Percentiles rank a stretch among this genome's conserved stretches.
These are phyloP conservation scores for Pistacia integerrima DNA, from an alignment of 345 rosid species.

Conservation along the genomic window DNA sequence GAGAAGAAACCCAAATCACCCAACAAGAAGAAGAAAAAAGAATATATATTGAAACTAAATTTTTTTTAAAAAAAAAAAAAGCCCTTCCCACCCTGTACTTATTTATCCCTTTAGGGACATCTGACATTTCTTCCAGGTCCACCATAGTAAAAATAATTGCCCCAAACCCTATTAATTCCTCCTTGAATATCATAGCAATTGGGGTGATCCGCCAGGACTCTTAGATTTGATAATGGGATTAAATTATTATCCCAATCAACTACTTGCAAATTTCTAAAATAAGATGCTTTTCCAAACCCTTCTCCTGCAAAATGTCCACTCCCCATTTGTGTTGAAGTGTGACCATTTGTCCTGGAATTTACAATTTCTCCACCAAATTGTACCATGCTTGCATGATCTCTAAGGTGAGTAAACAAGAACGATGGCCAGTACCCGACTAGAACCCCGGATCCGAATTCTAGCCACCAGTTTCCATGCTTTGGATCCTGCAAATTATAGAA, in stretches of 20 bases:
- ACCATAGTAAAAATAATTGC: slow-evolving; percentile 90
- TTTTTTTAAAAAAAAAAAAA: slow-evolving; percentile 13
- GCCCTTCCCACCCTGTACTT: slow-evolving; percentile 12
- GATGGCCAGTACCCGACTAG: slow-evolving; percentile 97
- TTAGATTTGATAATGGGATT: slow-evolving; percentile 63
- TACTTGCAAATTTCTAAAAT: slow-evolving; percentile 80
- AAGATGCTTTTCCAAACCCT: slow-evolving; percentile 90
- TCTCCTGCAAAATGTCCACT: slow-evolving; percentile 96
- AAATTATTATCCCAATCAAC: slow-evolving; percentile 97
- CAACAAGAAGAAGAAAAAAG: slow-evolving; percentile 24
- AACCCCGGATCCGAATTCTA: slow-evolving; percentile 88
- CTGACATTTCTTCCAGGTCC: slow-evolving; percentile 91
- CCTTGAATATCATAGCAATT: slow-evolving; percentile 89
- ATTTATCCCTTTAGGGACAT: slow-evolving; percentile 57
- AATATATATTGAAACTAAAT: slow-evolving; percentile 13
- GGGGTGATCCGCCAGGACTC: slow-evolving; percentile 82
- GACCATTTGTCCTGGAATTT: slow-evolving; percentile 71
- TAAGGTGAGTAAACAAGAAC: slow-evolving; percentile 72
- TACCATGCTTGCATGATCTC: slow-evolving; percentile 87
- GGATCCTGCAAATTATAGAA: slow-evolving; percentile 65
- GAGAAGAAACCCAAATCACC: slow-evolving; percentile 46
- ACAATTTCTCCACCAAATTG: slow-evolving; percentile 97
- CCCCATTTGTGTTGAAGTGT: slow-evolving; percentile 94
- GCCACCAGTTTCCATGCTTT: slow-evolving; percentile 99
- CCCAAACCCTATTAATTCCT: slow-evolving; percentile 84